phyloP scores from a whole-genome alignment of 805 yeast species.

The Starmerella gropengiesseri region DNA sequence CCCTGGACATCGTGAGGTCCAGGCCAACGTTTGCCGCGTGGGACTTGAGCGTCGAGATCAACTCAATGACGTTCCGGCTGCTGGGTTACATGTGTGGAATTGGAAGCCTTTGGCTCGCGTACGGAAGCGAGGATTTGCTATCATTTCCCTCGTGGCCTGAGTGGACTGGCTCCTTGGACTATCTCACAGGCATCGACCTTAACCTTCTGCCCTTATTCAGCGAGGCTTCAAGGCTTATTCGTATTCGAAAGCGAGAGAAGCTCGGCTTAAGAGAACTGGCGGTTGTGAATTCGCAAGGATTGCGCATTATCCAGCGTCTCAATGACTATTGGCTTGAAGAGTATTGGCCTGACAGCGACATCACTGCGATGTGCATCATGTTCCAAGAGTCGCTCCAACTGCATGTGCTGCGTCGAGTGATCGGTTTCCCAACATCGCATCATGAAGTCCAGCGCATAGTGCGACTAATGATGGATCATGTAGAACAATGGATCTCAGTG shows the following conservation, averaged over 20 bases:
- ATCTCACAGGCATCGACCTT: constrained; percentile 48
- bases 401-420: constrained; percentile 47
- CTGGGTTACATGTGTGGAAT: constrained; percentile 20
- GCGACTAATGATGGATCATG: constrained; percentile 31
- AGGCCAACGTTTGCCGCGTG: constrained; percentile 20
- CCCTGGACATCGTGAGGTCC: constrained; percentile 16
- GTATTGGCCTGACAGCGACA: constrained; percentile 20
- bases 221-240: constrained; percentile 36
- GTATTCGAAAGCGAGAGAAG: constrained; percentile 17
- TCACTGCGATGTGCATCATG: constrained; percentile 32
- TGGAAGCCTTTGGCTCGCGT: constrained; percentile 14
- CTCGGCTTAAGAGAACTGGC: constrained; percentile 10
- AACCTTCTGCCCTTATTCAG: constrained; percentile 48
- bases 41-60: constrained; percentile 18
- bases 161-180: constrained; percentile 47
- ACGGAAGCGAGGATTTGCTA: not conserved
- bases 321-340: constrained; percentile 23
- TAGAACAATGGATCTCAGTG: constrained; percentile 35
- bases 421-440: constrained; percentile 38
- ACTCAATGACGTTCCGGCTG: constrained; percentile 23
- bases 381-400: constrained; percentile 46
- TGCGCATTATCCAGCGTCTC: constrained; percentile 17
- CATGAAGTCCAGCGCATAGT: constrained; percentile 40
- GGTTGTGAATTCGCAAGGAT: constrained; percentile 15
- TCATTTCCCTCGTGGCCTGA: constrained; percentile 24